These are phyloP conservation scores for Brasenia schreberi DNA, from an alignment of 164 flowering plant genomes.

Conservation along the genomic window DNA sequence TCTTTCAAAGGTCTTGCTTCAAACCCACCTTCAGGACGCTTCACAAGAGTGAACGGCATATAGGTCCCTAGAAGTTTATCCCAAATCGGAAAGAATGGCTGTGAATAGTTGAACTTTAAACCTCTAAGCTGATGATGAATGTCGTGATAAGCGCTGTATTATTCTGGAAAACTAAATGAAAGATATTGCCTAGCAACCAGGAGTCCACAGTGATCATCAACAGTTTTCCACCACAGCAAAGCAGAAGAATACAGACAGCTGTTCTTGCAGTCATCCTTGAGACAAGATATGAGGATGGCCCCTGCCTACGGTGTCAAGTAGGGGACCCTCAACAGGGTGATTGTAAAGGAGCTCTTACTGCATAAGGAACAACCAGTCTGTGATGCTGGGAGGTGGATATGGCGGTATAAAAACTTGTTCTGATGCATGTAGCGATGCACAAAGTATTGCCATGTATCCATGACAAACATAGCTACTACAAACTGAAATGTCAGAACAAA, in stretches of 20 bases:
- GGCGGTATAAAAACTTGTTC: conserved; percentile 60
- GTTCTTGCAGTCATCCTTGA: conserved; percentile 79
- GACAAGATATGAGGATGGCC: conserved; percentile 51
- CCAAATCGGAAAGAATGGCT: conserved; percentile 70
- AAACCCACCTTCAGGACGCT: conserved; percentile 56
- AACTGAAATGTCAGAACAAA: conserved; percentile 35
- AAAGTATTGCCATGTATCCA: conserved; percentile 88
- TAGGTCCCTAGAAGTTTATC: conserved; percentile 67
- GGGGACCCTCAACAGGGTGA: conserved; percentile 75
- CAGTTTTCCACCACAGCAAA: conserved; percentile 59
- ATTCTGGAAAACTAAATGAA: conserved; percentile 58
- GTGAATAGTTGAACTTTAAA: conserved; percentile 53
- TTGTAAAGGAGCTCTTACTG: conserved; percentile 79
- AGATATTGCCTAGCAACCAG: conserved; percentile 73
- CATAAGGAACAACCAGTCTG: conserved; percentile 64
- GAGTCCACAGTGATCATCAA: conserved; percentile 84
- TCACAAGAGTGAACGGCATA: conserved; percentile 46
- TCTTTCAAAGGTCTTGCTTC: conserved; percentile 52
- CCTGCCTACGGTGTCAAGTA: conserved; percentile 80
- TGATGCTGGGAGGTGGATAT: conserved; percentile 78
- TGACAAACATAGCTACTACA: conserved; percentile 52
- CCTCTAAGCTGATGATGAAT: conserved; percentile 76
- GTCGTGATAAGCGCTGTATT: conserved; percentile 79
- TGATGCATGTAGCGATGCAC: conserved; percentile 80
- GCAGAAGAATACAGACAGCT: conserved; percentile 59